phyloP scores from a whole-genome alignment of 2,329 filamentous ascomycete genomes.

The Pseudogymnoascus sp. region DNA sequence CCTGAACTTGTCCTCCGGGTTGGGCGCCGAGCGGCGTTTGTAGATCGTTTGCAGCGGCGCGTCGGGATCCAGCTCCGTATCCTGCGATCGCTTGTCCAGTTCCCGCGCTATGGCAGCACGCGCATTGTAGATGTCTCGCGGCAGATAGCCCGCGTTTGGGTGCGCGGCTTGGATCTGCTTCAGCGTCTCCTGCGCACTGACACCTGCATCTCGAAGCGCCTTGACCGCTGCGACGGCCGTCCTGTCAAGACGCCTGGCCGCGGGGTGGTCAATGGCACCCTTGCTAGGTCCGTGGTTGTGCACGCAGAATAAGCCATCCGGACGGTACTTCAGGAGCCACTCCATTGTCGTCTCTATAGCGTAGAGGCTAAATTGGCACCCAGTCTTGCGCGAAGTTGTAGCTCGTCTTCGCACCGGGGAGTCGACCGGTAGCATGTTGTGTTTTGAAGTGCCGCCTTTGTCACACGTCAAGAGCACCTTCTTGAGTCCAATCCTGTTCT shows the following conservation, averaged over 20 bases:
- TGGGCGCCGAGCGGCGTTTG: constrained; percentile 39
- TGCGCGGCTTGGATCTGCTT: constrained; percentile 57
- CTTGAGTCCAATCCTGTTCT: constrained; percentile 57
- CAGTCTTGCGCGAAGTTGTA: constrained; percentile 60
- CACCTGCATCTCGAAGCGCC: constrained; percentile 53
- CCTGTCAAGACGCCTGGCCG: constrained; percentile 56
- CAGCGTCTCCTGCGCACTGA: constrained; percentile 57
- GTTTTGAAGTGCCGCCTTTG: constrained; percentile 54
- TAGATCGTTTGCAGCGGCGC: constrained; percentile 52
- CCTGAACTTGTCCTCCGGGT: constrained; percentile 53
- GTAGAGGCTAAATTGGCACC: constrained; percentile 62
- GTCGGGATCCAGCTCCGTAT: constrained; percentile 43
- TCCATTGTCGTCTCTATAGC: constrained; percentile 59
- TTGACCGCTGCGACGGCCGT: constrained; percentile 61
- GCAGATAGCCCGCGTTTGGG: constrained; percentile 53
- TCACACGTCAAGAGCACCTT: constrained; percentile 62
- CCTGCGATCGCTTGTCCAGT: constrained; percentile 50
- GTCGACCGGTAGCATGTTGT: constrained; percentile 33
- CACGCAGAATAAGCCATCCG: constrained; percentile 46
- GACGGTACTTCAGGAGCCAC: constrained; percentile 57
- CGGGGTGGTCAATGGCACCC: constrained; percentile 57
- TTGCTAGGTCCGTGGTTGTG: constrained; percentile 61
- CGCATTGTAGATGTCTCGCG: constrained; percentile 59
- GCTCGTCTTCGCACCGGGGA: constrained; percentile 49
- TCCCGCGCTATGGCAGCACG: constrained; percentile 59